These are phyloP conservation scores for Cryomyces antarcticus DNA, from an alignment of 495 filamentous ascomycete species.

Conservation along the genomic window DNA sequence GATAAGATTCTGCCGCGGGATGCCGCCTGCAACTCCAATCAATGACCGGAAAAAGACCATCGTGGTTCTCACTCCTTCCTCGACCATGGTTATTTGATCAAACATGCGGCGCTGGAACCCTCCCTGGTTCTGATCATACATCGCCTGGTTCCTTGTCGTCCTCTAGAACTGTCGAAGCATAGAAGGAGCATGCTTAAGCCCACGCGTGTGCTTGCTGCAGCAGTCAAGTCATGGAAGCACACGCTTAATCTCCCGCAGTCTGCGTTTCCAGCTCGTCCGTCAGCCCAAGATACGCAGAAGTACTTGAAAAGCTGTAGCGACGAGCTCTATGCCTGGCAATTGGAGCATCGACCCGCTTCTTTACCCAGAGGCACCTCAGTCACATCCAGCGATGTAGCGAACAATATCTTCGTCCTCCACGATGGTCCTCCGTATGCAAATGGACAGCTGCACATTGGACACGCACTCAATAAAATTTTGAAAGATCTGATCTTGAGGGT, in stretches of 20 bases:
- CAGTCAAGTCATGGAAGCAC: slow-evolving; percentile 10
- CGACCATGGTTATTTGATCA: too few species aligned
- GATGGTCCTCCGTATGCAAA: slow-evolving; percentile 98
- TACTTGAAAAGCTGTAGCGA: slow-evolving; percentile 67
- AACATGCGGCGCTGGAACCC: too few species aligned
- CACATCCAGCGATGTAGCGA: not conserved
- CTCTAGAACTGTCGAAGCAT: too few species aligned
- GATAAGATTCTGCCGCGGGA: too few species aligned
- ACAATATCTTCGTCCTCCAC: slow-evolving; percentile 58
- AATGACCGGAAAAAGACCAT: too few species aligned
- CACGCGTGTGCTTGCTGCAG: slow-evolving; percentile 10
- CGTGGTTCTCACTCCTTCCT: too few species aligned
- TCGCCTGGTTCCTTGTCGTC: too few species aligned
- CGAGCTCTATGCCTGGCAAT: slow-evolving; percentile 78
- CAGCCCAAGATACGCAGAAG: slow-evolving; percentile 25
- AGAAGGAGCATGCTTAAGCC: slow-evolving; percentile 8
- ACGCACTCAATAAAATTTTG: slow-evolving; percentile 91
- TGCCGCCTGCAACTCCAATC: too few species aligned
- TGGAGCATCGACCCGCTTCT: slow-evolving; percentile 26
- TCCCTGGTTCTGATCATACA: too few species aligned
- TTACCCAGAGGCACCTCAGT: slow-evolving; percentile 1
- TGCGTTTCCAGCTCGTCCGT: slow-evolving; percentile 26
- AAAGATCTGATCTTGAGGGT: slow-evolving; percentile 83
- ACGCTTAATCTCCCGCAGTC: slow-evolving; percentile 24
- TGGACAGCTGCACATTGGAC: slow-evolving; percentile 82